Evolutionary conservation across 768 basidiomycete species (phyloP).

Genomic region (Xerocomellus intermedius): DNA sequence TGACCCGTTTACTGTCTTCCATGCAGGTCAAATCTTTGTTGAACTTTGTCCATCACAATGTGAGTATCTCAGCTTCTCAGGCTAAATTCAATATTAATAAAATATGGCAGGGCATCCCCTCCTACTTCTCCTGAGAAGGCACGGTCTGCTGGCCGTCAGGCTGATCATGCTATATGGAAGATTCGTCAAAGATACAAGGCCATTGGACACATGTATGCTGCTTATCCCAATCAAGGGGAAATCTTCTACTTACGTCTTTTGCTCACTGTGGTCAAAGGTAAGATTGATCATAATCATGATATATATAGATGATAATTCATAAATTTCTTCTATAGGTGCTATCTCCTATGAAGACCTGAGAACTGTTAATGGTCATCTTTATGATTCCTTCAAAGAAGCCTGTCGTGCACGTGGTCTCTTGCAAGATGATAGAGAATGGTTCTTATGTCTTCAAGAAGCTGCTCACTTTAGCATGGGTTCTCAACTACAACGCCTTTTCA

Average conservation of each 20-base stretch:
- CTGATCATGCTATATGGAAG: neutral
- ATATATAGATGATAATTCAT: too few species aligned
- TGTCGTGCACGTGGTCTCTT: constrained; percentile 42
- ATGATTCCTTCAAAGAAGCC: constrained; percentile 38
- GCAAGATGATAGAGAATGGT: constrained; percentile 49
- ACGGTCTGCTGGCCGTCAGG: too few species aligned
- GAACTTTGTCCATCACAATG: too few species aligned
- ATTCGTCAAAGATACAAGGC: neutral
- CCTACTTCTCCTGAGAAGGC: too few species aligned
- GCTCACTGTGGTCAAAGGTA: neutral
- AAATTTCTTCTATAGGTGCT: neutral
- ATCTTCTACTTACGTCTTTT: neutral
- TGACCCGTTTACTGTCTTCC: too few species aligned
- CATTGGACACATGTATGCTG: neutral
- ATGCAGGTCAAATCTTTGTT: too few species aligned
- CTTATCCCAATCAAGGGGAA: neutral
- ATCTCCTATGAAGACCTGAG: neutral
- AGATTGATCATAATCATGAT: neutral
- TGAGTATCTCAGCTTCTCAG: too few species aligned
- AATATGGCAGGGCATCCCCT: too few species aligned
- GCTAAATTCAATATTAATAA: too few species aligned
- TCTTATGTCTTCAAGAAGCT: constrained; percentile 41
- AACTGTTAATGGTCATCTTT: constrained; percentile 2
- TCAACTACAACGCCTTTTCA: neutral
- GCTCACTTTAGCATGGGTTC: neutral